Base-by-base conservation (phyloP, 192 early-diverging fungal species). In the Paraglomus occultum region DNA sequence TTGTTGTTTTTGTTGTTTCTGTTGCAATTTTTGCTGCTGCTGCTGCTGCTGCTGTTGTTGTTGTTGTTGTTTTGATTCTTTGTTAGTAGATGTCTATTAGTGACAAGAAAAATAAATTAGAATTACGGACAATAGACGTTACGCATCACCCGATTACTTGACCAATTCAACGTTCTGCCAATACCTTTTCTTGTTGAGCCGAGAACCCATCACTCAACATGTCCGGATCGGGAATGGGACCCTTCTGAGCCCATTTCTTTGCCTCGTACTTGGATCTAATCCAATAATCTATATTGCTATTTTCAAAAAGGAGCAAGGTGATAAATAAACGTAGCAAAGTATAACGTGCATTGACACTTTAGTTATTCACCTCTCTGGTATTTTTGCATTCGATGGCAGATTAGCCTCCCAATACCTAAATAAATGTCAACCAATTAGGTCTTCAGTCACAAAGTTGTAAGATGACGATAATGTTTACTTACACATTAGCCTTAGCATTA, bases 251-350 rank as follows among this genome's bases (percentile, higher is more conserved):
- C 79, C 86, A 94, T 70, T 84, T 83, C 71, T 90, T 92, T 53
- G 84, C 76, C 44, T 94, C 90, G 70, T 94, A 94, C 64, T 94
- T 94, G 52, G 85, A 74, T 50, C 90, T 78, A 63, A 94, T 94
- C 83, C 87, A 94, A 18, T 77, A 73, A 52, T 90, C 88, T 46
- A 89, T 88, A 59, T 83, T 88, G 50, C 79, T 76, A 44, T 69
- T 73, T 3, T 59, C 73, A 50, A 20, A 42, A 8, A 59, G 31
- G 59, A 55, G 12, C 9, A 18, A 12, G 20, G 6, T 64, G 31
- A 2, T 8, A 76, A 45, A 64, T 65, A 44, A 67, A 63, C 54
- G 43, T 45, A 55, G 50, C 7, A 66, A 76, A 42, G 52, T 42
- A 17, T 47, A 39, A 46, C 18, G 9, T 59, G 14, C 40, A 18